Evolutionary conservation across 495 filamentous ascomycete species (phyloP).

Genomic region (Penicillium canescens): DNA sequence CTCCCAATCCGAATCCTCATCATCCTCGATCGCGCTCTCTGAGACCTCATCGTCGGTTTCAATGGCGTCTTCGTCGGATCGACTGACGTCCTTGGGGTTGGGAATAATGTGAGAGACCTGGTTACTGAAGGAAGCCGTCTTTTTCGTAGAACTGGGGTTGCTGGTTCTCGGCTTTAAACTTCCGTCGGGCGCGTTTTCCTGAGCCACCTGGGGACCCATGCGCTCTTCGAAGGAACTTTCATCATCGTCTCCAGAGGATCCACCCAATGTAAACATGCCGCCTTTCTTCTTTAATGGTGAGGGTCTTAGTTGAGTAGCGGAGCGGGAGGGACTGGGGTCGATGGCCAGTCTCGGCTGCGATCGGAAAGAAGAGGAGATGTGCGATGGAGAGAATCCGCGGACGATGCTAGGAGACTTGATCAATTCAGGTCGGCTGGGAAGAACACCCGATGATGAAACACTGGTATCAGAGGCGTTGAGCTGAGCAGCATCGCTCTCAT

Average conservation of each 20-base stretch:
- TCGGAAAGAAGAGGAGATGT: constrained; percentile 71
- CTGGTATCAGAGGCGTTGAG: constrained; percentile 53
- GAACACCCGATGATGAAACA: constrained; percentile 43
- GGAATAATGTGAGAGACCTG: constrained; percentile 67
- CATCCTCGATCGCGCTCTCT: constrained; percentile 85
- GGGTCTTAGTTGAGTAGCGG: constrained; percentile 40
- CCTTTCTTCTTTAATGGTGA: constrained; percentile 57
- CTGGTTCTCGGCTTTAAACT: constrained; percentile 36
- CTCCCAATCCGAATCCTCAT: constrained; percentile 87
- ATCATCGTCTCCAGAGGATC: constrained; percentile 74
- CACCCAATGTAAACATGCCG: constrained; percentile 75
- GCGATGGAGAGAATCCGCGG: constrained; percentile 82
- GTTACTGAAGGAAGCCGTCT: constrained; percentile 83
- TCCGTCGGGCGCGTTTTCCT: constrained; percentile 55
- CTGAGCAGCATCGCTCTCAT: constrained; percentile 44
- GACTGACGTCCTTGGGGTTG: constrained; percentile 57
- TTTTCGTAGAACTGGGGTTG: constrained; percentile 53
- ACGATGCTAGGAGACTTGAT: constrained; percentile 74
- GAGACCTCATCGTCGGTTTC: constrained; percentile 71
- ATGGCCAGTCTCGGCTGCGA: constrained; percentile 57
- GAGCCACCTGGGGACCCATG: constrained; percentile 42
- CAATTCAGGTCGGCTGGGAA: constrained; percentile 37
- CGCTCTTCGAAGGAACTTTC: constrained; percentile 77
- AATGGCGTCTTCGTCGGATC: constrained; percentile 72
- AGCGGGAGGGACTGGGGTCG: constrained; percentile 49